phyloP scores from a whole-genome alignment of 192 early-diverging fungal genomes.

The Backusella circina region DNA sequence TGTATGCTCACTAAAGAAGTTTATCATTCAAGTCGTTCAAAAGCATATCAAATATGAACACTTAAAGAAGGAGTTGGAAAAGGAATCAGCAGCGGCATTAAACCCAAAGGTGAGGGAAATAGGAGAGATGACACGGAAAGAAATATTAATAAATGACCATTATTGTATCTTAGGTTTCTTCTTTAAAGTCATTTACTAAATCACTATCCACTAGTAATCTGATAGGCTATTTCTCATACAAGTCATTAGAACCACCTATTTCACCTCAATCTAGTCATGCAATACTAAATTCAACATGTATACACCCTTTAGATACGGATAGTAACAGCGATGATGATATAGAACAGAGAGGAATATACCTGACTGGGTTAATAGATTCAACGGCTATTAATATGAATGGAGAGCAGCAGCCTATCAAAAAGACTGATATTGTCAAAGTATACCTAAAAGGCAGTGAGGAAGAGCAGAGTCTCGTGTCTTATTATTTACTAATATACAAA shows the following conservation, averaged over 20 bases:
- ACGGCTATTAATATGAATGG: slow-evolving; percentile 18
- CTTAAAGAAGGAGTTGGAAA: not conserved
- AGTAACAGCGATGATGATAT: not conserved
- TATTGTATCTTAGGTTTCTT: not conserved
- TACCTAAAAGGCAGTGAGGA: slow-evolving; percentile 8
- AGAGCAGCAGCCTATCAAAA: slow-evolving; percentile 9
- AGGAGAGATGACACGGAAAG: not conserved
- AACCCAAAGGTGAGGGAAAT: slow-evolving; percentile 19
- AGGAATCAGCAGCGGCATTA: not conserved
- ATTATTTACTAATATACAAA: slow-evolving; percentile 32
- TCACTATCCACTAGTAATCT: slow-evolving; percentile 28
- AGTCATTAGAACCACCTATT: not conserved
- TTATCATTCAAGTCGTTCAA: slow-evolving; percentile 12
- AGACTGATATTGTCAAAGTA: slow-evolving; percentile 26
- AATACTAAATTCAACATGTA: not conserved
- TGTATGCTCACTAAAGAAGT: slow-evolving; percentile 30
- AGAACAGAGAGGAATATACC: slow-evolving; percentile 14
- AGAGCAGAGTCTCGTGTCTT: slow-evolving; percentile 1
- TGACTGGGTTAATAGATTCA: slow-evolving; percentile 28
- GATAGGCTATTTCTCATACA: slow-evolving; percentile 16
- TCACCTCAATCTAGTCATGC: not conserved
- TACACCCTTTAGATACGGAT: not conserved
- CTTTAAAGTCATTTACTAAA: slow-evolving; percentile 21
- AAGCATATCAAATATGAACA: not conserved
- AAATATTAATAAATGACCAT: not conserved